Evolutionary conservation across 306 rosid genomes (phyloP), one percentile per base, ranked within the genome.

Genomic region (Delonix regia): DNA sequence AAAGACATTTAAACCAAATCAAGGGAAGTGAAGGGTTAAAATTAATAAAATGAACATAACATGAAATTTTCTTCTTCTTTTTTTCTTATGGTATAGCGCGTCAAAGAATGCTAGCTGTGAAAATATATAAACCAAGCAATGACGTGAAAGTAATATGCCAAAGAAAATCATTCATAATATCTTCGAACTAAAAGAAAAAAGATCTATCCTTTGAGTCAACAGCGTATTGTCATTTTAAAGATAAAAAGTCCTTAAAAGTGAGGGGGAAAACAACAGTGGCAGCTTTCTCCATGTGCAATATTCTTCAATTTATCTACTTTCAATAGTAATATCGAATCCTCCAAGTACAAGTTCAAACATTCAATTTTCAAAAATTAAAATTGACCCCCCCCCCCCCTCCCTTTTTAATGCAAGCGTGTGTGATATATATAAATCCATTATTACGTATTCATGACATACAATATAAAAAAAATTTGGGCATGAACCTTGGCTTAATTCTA

Each of bases 211-310:
- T 9, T 2, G 18, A 41, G 52, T 39, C n/a, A 41, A 41, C 51
- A 22, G 19, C 71, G 30, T 21, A 41, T 41, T 66, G 52, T 66
- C 52, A 66, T 41, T 39, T 39, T 21, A 39, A 21, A 39, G 33
- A 38, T 64, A 66, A 66, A 41, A 11, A 4, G 71, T 21, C 22
- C 55, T 42, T 7, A 44, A 68, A 68, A 68, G 73, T 68, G 53
- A 41, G 36, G 55, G 51, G 53, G 9, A 7, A 42, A 67, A 41
- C 53, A 68, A 22, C 21, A 55, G 38, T 45, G 73, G 10, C 73
- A 44, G 73, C 56, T 39, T 68, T 68, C 56, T 25, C 38, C 56
- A 68, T 68, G 73, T 68, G 56, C 56, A 28, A 45, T 44, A 44
- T 68, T 68, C 56, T 68, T 66, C 39, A 44, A 13, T 24, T 24